Percentiles rank a stretch among this genome's conserved stretches.
phyloP scores from a whole-genome alignment of 768 basidiomycete genomes.

The Rubroboletus satanas region DNA sequence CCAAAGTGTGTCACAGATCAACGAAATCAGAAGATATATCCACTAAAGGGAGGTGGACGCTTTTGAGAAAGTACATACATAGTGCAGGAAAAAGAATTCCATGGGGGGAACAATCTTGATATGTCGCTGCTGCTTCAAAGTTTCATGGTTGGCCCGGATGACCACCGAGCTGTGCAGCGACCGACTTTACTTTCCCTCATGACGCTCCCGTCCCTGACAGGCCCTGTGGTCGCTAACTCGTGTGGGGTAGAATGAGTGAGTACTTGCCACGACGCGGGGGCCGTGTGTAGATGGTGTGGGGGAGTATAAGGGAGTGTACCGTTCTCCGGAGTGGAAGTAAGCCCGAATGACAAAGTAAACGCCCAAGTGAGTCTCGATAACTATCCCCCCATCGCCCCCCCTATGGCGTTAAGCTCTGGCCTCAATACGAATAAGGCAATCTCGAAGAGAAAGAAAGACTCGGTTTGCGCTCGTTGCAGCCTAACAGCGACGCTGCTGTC shows the following conservation, averaged over 20 bases:
- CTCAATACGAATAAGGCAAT: neutral
- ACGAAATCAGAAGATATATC: neutral
- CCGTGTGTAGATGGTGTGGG: neutral
- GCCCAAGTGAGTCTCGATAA: too few relatives aligned
- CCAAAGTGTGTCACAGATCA: neutral
- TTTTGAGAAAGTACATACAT: neutral
- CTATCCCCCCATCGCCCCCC: too few relatives aligned
- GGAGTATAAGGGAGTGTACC: neutral
- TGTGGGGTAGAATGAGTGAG: neutral
- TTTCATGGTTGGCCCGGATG: neutral
- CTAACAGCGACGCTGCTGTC: neutral
- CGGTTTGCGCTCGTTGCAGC: neutral
- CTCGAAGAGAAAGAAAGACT: neutral
- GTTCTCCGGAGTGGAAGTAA: too few relatives aligned
- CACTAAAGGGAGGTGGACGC: neutral
- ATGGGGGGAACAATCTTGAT: neutral
- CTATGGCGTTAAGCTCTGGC: too few relatives aligned
- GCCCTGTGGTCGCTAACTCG: neutral
- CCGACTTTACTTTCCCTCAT: neutral
- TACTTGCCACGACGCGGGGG: neutral
- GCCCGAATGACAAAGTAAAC: too few relatives aligned
- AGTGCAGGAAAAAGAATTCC: neutral
- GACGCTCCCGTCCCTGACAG: neutral
- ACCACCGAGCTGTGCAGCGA: neutral
- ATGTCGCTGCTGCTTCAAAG: neutral